Percentiles rank a stretch among this genome's conserved stretches.
Evolutionary conservation across 139 green algal genomes (phyloP).

Genomic region (Picochlorum sp.): DNA sequence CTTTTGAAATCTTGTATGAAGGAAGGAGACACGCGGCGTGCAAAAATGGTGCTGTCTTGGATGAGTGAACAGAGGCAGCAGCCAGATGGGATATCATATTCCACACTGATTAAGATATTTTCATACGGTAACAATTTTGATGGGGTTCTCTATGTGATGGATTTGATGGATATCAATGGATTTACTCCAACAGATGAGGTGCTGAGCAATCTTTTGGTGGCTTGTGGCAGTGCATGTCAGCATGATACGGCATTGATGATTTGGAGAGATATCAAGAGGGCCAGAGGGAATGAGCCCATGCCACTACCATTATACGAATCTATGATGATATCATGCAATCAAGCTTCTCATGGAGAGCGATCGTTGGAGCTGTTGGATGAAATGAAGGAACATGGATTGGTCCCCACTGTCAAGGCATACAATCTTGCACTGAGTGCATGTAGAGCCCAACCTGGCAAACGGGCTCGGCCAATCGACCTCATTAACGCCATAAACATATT

Average conservation of each 20-base stretch:
- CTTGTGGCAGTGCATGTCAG: constrained; percentile 44
- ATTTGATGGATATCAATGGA: constrained; percentile 23
- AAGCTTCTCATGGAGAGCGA: constrained; percentile 24
- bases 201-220: constrained; percentile 41
- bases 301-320: constrained; percentile 30
- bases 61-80: constrained; percentile 27
- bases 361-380: constrained; percentile 20
- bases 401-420: constrained; percentile 18
- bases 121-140: constrained; percentile 26
- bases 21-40: constrained; percentile 27
- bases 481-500: constrained; percentile 22
- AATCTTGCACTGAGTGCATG: constrained; percentile 34
- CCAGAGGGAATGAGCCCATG: not conserved
- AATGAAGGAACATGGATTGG: constrained; percentile 1
- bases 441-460: constrained; percentile 11
- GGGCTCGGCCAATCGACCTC: constrained; percentile 16
- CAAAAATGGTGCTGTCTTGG: constrained; percentile 31
- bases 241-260: constrained; percentile 28
- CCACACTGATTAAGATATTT: constrained; percentile 40
- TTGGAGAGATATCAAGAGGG: constrained; percentile 18
- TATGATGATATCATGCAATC: constrained; percentile 36
- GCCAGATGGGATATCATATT: constrained; percentile 37
- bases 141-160: constrained; percentile 15
- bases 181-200: constrained; percentile 24
- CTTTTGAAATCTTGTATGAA: constrained; percentile 47